Base-by-base conservation (phyloP, 202 grass and related monocot genomes). In the Setaria viridis region DNA sequence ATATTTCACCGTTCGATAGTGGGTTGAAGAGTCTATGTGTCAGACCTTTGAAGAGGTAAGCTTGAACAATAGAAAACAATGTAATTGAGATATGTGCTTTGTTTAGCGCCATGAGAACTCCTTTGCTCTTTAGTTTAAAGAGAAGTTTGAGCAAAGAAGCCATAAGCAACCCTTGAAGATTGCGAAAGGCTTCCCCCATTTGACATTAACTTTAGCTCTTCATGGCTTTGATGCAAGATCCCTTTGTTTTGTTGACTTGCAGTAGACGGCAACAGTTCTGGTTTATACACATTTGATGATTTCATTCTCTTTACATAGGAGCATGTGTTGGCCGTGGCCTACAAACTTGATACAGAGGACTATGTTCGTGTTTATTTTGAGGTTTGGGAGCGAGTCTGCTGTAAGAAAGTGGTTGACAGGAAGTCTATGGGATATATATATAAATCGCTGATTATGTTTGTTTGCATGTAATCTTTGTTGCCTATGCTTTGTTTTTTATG, bases 121-220 rank as follows among this genome's bases (percentile, higher is more conserved):
- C 48, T 80, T 55, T 55, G 34, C 19, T 80, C 46, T 53, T 67
- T 7, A 80, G 78, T 55, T 69, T 42, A 2, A 0, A n/a, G 2
- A 14, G 0, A 43, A 69, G 66, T 69, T 43, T 0, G 0, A n/a
- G 37, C 0, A 2, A 25, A 56, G 19, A 51, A 33, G 34, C 11
- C 25, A 11, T 30, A 1, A 5, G 3, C 65, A 81, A 70, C 50
- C 50, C 37, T 29, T 57, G 34, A 81, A 45, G 79, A 81, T 81
- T 16, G 79, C 63, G 2, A 33, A n/a, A 55, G 63, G 39, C 19
- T 80, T 68, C 51, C 21, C 65, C 12, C 66, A 55, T 25, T 70
- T 81, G 29, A 21, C 33, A 14, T 5, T 5, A 19, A 2, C 51
- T 70, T 30, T 70, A 70, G 50, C 59, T 57, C 11, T 6, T 1